A percentile compares a stretch with the other conserved stretches of the same genome.
phyloP scores from a whole-genome alignment of 805 yeast genomes.

The Tetrapisispora phaffii region DNA sequence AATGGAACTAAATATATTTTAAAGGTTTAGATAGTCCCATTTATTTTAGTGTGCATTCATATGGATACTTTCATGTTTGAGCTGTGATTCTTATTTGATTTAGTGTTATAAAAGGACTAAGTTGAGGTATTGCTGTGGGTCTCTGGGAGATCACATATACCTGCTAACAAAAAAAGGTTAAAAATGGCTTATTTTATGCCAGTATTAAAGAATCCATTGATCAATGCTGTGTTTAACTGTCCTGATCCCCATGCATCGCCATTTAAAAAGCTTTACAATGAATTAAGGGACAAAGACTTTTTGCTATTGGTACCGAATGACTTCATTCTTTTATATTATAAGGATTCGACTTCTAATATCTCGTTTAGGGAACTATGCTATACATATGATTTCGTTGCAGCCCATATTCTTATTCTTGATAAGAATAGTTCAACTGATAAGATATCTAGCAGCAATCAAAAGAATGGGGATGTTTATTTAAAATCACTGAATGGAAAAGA shows the following conservation, averaged over 20 bases:
- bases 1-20: no score
- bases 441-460: background rate
- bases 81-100: background rate
- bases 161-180: no score
- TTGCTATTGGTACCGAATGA: slow-evolving; percentile 59
- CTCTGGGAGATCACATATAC: background rate
- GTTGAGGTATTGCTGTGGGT: background rate
- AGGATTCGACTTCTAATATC: slow-evolving; percentile 31
- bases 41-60: no score
- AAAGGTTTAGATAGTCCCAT: no score
- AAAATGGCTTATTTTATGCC: slow-evolving; percentile 37
- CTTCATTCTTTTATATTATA: slow-evolving; percentile 32
- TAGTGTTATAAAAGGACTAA: background rate
- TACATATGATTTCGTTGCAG: slow-evolving; percentile 48
- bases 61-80: background rate
- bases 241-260: slow-evolving; percentile 42
- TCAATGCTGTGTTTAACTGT: slow-evolving; percentile 58
- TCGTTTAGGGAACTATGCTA: slow-evolving; percentile 45
- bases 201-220: slow-evolving; percentile 47
- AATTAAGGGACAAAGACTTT: slow-evolving; percentile 41
- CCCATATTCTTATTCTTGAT: slow-evolving; percentile 46
- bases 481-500: slow-evolving; percentile 49
- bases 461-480: slow-evolving; percentile 25
- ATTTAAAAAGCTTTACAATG: slow-evolving; percentile 37
- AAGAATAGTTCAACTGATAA: slow-evolving; percentile 6